Percentiles rank a stretch among this genome's conserved stretches.
Conservation (phyloP, 176 grass and related monocot genomes). For the Eragrostis nindensis region DNA sequence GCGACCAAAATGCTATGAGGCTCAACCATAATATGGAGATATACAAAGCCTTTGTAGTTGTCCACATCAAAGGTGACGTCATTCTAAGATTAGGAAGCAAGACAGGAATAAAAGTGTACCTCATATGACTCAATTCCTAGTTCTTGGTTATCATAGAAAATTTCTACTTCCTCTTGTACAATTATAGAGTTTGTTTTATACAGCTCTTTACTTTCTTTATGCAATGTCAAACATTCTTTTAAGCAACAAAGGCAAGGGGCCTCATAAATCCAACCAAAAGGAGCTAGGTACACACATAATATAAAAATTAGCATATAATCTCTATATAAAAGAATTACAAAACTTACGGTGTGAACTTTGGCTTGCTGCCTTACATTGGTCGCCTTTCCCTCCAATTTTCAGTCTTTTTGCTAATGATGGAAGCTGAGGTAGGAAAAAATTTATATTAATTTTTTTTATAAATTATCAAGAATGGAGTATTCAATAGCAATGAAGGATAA, state of each 20-base stretch:
- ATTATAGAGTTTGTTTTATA: neutral
- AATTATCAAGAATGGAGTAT: neutral
- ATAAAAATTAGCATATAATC: neutral
- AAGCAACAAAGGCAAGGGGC: neutral
- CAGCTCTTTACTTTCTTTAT: neutral
- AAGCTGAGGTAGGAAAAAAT: neutral
- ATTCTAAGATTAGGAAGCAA: too few species aligned
- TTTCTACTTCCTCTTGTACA: neutral
- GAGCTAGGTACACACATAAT: neutral
- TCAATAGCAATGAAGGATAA: neutral
- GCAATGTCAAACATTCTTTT: neutral
- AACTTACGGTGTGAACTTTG: neutral
- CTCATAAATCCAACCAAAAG: neutral
- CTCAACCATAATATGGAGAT: neutral
- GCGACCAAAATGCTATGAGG: neutral
- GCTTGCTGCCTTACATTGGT: neutral
- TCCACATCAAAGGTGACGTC: neutral
- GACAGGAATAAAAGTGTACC: too few species aligned
- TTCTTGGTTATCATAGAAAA: neutral
- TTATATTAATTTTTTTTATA: neutral
- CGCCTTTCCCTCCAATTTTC: neutral
- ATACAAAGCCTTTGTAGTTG: neutral
- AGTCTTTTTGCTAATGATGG: neutral
- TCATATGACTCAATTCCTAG: too few species aligned
- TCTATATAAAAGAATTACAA: neutral